Percentiles rank a stretch among this genome's conserved stretches.
These are phyloP conservation scores for Truncatella angustata DNA, from an alignment of 2,329 filamentous ascomycete species.

Conservation along the genomic window DNA sequence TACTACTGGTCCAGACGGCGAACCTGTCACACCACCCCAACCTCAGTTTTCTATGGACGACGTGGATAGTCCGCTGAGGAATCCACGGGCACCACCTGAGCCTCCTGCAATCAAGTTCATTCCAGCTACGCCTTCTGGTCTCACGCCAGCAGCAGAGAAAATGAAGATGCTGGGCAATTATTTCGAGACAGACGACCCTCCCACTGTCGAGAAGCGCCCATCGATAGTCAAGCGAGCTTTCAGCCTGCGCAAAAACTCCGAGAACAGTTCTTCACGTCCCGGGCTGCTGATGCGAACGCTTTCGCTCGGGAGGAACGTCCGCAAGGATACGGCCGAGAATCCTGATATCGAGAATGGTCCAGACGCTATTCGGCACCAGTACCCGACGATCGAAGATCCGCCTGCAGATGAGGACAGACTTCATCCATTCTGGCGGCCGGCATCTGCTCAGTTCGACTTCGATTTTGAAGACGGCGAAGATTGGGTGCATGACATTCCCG, in stretches of 20 bases:
- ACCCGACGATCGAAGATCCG: constrained; percentile 41
- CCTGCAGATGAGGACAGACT: constrained; percentile 53
- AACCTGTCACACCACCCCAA: constrained; percentile 52
- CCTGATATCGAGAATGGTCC: constrained; percentile 24
- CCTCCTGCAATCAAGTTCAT: constrained; percentile 57
- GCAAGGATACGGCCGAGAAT: constrained; percentile 27
- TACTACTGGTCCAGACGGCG: constrained; percentile 37
- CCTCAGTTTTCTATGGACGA: constrained; percentile 47
- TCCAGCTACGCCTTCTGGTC: constrained; percentile 59
- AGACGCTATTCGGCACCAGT: constrained; percentile 28
- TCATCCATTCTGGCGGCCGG: constrained; percentile 62
- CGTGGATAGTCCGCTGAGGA: constrained; percentile 60
- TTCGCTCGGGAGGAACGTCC: constrained; percentile 47
- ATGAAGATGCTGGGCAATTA: constrained; percentile 53
- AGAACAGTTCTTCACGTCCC: constrained; percentile 40
- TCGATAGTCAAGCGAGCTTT: constrained; percentile 56
- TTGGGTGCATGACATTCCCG: constrained; percentile 26
- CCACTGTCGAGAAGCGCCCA: constrained; percentile 38
- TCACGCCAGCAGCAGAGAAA: constrained; percentile 54
- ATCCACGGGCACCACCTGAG: constrained; percentile 58
- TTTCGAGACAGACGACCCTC: constrained; percentile 48
- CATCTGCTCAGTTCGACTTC: constrained; percentile 36
- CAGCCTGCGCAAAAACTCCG: constrained; percentile 46
- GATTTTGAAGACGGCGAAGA: constrained; percentile 27
- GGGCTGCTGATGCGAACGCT: constrained; percentile 49